These are phyloP conservation scores for Candida cerambycidarum DNA, from an alignment of 805 yeast genomes.

Conservation along the genomic window DNA sequence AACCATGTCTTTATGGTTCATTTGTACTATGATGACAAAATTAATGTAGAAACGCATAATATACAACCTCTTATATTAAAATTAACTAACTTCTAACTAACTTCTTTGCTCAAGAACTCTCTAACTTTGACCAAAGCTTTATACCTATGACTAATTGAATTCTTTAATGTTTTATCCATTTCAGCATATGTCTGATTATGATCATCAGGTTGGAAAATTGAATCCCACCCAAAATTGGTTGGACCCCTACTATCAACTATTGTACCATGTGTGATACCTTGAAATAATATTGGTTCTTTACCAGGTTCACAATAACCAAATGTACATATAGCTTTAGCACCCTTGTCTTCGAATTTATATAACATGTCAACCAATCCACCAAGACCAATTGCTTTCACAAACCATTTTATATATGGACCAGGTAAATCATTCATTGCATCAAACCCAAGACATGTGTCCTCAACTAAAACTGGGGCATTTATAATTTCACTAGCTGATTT, in stretches of 20 bases:
- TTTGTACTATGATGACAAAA: too few species aligned
- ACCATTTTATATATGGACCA: constrained; percentile 96
- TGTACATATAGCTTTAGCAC: constrained; percentile 87
- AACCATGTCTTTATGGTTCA: too few species aligned
- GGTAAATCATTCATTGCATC: constrained; percentile 79
- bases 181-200: constrained; percentile 75
- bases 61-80: not conserved
- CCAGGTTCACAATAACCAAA: constrained; percentile 89
- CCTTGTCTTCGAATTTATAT: constrained; percentile 75
- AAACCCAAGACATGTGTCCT: constrained; percentile 89
- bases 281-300: constrained; percentile 68
- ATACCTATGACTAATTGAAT: constrained; percentile 82
- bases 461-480: constrained; percentile 85
- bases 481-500: constrained; percentile 62
- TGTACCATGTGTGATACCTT: constrained; percentile 77
- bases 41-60: constrained; percentile 5
- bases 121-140: constrained; percentile 76
- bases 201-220: constrained; percentile 83
- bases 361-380: constrained; percentile 77
- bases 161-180: constrained; percentile 74
- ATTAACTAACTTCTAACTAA: not conserved
- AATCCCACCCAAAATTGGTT: constrained; percentile 90
- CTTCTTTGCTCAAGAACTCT: constrained; percentile 40
- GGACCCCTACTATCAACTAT: constrained; percentile 83
- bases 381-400: constrained; percentile 70